Evolutionary conservation across 768 basidiomycete genomes (phyloP).

Genomic region (Kwoniella botswanensis): DNA sequence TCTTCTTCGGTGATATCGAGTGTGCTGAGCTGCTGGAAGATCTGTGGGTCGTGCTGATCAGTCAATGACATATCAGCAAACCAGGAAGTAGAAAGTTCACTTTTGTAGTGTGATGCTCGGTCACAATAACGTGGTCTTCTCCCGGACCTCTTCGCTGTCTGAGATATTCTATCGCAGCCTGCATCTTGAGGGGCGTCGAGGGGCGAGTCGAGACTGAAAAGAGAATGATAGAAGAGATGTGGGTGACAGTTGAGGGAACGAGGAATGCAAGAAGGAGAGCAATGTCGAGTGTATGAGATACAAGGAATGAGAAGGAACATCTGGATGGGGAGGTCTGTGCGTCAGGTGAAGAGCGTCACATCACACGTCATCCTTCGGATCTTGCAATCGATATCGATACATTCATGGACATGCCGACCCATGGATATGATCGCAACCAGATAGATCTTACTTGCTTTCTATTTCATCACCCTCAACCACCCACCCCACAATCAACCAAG

Average conservation of each 20-base stretch:
- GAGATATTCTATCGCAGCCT: not conserved
- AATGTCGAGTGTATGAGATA: no score
- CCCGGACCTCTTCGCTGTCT: not conserved
- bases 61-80: no score
- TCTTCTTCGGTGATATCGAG: not conserved
- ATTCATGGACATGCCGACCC: no score
- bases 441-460: not conserved
- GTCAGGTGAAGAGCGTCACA: not conserved
- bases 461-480: slow-evolving; percentile 44
- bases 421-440: not conserved
- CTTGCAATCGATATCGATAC: no score
- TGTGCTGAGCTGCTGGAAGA: not conserved
- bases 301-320: no score
- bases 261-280: not conserved
- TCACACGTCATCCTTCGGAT: not conserved
- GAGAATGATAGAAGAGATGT: not conserved
- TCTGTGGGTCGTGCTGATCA: not conserved
- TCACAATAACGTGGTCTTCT: not conserved
- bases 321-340: not conserved
- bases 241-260: no score
- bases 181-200: not conserved
- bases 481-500: slow-evolving; percentile 71
- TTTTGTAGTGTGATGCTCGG: not conserved
- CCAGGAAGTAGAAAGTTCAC: not conserved
- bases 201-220: not conserved